Percentiles rank a stretch among this genome's conserved stretches.
Evolutionary conservation across 129 eudicot genomes (phyloP).

Genomic region (Chrysanthemum seticuspe): DNA sequence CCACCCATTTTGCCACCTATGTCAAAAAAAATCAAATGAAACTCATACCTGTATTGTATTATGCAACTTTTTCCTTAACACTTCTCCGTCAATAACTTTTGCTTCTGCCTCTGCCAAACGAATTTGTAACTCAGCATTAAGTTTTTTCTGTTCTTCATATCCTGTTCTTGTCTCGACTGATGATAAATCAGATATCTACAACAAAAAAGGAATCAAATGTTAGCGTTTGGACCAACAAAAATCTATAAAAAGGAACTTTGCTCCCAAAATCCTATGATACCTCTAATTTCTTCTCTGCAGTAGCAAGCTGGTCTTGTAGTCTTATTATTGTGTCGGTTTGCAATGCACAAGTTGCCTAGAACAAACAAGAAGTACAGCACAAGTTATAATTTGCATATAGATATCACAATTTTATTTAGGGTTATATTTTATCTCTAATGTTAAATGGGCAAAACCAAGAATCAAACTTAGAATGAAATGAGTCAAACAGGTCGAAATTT

Average conservation of each 20-base stretch:
- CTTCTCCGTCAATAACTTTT: constrained; percentile 86
- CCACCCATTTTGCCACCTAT: constrained; percentile 4
- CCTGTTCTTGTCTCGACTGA: constrained; percentile 64
- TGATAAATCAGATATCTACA: constrained; percentile 70
- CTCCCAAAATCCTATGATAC: constrained; percentile 37
- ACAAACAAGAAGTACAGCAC: constrained; percentile 1
- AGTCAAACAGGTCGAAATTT: background rate
- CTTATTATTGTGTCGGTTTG: constrained; percentile 59
- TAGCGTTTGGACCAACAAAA: constrained; percentile 10
- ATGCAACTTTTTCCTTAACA: constrained; percentile 80
- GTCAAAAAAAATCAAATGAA: background rate
- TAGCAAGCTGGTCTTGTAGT: constrained; percentile 64
- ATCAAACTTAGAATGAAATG: background rate
- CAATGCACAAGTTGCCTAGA: constrained; percentile 63
- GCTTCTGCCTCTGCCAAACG: constrained; percentile 78
- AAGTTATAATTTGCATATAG: constrained; percentile 2
- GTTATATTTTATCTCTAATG: background rate
- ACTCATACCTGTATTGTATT: constrained; percentile 83
- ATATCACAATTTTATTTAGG: background rate
- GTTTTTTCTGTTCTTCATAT: constrained; percentile 62
- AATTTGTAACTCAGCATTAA: constrained; percentile 53
- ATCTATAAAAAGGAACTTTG: constrained; percentile 2
- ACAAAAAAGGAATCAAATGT: background rate
- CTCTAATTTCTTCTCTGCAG: constrained; percentile 74
- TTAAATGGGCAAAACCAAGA: background rate